A percentile compares a stretch with the other conserved stretches of the same genome.
These are phyloP conservation scores for Penicillium sp. DNA, from an alignment of 2,329 filamentous ascomycete genomes.

Conservation along the genomic window DNA sequence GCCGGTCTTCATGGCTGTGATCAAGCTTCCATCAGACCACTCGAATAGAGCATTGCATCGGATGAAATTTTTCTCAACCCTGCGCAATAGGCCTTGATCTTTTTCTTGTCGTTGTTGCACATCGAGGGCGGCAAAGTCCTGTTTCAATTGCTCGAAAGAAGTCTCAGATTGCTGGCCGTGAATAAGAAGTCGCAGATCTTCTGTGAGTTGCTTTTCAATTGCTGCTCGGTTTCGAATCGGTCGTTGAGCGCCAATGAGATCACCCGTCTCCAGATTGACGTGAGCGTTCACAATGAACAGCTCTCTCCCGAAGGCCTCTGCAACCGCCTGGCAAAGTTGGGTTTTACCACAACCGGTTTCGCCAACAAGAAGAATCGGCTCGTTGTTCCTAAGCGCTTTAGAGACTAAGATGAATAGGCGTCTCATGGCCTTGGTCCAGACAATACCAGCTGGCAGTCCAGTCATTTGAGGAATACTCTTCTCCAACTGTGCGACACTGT, in stretches of 20 bases:
- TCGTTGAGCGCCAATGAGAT: conserved; percentile 91
- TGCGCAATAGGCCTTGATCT: conserved; percentile 48
- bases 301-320: conserved; percentile 71
- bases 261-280: conserved; percentile 95
- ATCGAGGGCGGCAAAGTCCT: conserved; percentile 57
- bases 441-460: conserved; percentile 53
- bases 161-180: conserved; percentile 32
- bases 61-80: conserved; percentile 49
- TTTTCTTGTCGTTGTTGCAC: conserved; percentile 47
- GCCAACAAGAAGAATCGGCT: conserved; percentile 90
- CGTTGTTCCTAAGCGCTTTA: conserved; percentile 80
- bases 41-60: conserved; percentile 87
- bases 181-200: conserved; percentile 56
- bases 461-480: conserved; percentile 52
- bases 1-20: conserved; percentile 87
- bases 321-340: conserved; percentile 88
- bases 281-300: conserved; percentile 94
- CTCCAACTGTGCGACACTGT: conserved; percentile 60
- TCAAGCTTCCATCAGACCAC: conserved; percentile 91
- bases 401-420: conserved; percentile 87
- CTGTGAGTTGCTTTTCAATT: conserved; percentile 63
- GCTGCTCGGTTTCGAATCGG: conserved; percentile 81
- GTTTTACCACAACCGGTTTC: conserved; percentile 99
- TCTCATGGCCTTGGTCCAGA: conserved; percentile 96
- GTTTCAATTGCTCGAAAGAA: conserved; percentile 57